A percentile compares a stretch with the other conserved stretches of the same genome.
Evolutionary conservation across 1,139 yeast species (phyloP).

Genomic region (Candida albicans): DNA sequence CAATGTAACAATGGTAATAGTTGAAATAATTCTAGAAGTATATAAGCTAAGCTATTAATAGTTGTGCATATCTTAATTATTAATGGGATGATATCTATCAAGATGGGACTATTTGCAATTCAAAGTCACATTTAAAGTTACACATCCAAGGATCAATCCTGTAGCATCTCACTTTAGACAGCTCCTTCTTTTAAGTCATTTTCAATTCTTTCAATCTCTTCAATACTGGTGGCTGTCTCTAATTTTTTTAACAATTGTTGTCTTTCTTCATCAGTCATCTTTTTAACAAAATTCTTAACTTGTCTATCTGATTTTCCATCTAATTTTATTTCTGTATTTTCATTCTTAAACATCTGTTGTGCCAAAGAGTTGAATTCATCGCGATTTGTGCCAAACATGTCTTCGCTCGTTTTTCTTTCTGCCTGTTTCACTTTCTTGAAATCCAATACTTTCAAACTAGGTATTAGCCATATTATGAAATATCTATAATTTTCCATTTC

Average conservation of each 20-base stretch:
- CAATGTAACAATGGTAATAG: too few species aligned
- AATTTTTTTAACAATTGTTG: slow-evolving; percentile 52
- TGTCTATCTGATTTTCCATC: slow-evolving; percentile 8
- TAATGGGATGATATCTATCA: too few species aligned
- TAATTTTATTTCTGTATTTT: too few species aligned
- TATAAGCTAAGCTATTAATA: too few species aligned
- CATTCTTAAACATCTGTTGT: slow-evolving; percentile 3
- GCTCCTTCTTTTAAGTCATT: slow-evolving; percentile 13
- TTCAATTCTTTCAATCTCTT: slow-evolving; percentile 75
- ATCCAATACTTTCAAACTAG: slow-evolving; percentile 64
- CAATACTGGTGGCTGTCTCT: slow-evolving; percentile 62
- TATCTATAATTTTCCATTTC: slow-evolving; percentile 56
- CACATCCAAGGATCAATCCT: too few species aligned
- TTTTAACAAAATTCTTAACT: slow-evolving; percentile 21
- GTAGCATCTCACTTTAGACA: slow-evolving; percentile 1
- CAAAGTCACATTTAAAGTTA: too few species aligned
- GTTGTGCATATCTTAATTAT: too few species aligned
- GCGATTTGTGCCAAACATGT: slow-evolving; percentile 42
- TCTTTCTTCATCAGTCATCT: slow-evolving; percentile 56
- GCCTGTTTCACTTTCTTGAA: slow-evolving; percentile 56
- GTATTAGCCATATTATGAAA: slow-evolving; percentile 61
- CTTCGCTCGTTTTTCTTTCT: slow-evolving; percentile 50
- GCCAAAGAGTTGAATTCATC: slow-evolving; percentile 15
- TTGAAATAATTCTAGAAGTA: too few species aligned
- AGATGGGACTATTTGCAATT: too few species aligned